Evolutionary conservation across 2,329 filamentous ascomycete genomes (phyloP), one percentile per base, ranked within the genome.

Genomic region (Venturia pyrina): DNA sequence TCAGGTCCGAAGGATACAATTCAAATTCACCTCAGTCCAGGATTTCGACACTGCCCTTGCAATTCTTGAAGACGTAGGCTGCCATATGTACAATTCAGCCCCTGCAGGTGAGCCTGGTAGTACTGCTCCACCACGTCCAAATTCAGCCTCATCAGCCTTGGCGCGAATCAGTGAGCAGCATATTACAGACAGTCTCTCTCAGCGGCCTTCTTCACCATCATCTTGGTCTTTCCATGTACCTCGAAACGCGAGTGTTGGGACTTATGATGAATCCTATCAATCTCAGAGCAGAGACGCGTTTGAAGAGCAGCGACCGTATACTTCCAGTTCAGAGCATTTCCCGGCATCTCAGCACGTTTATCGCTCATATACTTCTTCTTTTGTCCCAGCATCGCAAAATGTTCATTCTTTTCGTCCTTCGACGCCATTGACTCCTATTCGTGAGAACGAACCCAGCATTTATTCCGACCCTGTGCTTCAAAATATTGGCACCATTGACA

Each of bases 1-100:
- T 40, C 59, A 81, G 79, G 67, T 78, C 40, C 74, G 77, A 48
- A 75, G 79, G 57, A 71, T 80, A 48, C 80, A 82, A 68, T 67
- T 82, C 28, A 79, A 74, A 64, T 80, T 81, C 67, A 69, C 67
- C 19, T 75, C 72, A 5, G 70, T 74, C 11, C 63, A 69, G 34
- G 78, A 79, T 64, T 81, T 73, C 59, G 74, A 74, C 66, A 68
- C 66, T 67, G 71, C 70, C 66, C 69, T 74, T 66, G 69, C 70
- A 64, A 69, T 74, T 71, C 69, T 80, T 65, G 65, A 70, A 32
- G 67, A 68, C 21, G 69, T 75, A 17, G 75, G 75, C 66, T 75
- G 74, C 62, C 73, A 46, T 59, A 75, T 75, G 70, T 72, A 65
- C 65, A 28, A 65, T 59, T 17, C 64, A 63, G 41, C 37, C 37